phyloP scores from a whole-genome alignment of 2,329 filamentous ascomycete genomes.

The Epichloe sibirici region DNA sequence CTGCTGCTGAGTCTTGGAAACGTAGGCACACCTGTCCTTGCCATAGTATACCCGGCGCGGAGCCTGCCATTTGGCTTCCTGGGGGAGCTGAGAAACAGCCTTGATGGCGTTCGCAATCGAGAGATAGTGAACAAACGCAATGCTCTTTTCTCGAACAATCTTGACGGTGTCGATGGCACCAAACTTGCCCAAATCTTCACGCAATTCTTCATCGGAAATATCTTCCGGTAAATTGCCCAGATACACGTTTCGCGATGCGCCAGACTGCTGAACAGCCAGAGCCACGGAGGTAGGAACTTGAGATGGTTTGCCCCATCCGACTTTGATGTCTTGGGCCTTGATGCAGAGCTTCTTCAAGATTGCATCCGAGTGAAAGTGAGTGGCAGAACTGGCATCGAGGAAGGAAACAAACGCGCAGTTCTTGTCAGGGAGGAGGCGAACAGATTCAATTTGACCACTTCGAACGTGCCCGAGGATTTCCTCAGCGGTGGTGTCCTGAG shows the following conservation, averaged over 20 bases:
- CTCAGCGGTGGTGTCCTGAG: slow-evolving; percentile 92
- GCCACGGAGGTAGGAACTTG: slow-evolving; percentile 95
- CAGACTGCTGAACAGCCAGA: slow-evolving; percentile 94
- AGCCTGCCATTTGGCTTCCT: slow-evolving; percentile 93
- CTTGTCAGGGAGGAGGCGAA: slow-evolving; percentile 92
- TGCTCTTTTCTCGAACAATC: slow-evolving; percentile 93
- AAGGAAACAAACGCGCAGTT: slow-evolving; percentile 99
- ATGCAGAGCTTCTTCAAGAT: slow-evolving; percentile 99
- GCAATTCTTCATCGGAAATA: slow-evolving; percentile 78
- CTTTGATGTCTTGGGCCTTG: slow-evolving; percentile 98
- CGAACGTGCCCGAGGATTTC: slow-evolving; percentile 93
- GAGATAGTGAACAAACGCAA: slow-evolving; percentile 94
- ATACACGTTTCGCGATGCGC: slow-evolving; percentile 93
- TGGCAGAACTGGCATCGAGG: slow-evolving; percentile 91
- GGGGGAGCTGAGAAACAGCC: slow-evolving; percentile 88
- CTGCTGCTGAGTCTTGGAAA: slow-evolving; percentile 98
- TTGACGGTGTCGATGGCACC: slow-evolving; percentile 95
- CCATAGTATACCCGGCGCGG: slow-evolving; percentile 96
- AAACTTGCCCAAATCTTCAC: slow-evolving; percentile 92
- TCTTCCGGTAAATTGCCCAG: slow-evolving; percentile 88
- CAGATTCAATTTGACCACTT: slow-evolving; percentile 98
- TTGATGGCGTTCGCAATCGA: slow-evolving; percentile 98
- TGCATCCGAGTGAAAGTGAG: slow-evolving; percentile 97
- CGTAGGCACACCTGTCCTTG: slow-evolving; percentile 95
- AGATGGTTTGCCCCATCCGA: slow-evolving; percentile 97